These are phyloP conservation scores for Catenaria anguillulae DNA, from an alignment of 371 early-diverging fungal species.

Conservation along the genomic window DNA sequence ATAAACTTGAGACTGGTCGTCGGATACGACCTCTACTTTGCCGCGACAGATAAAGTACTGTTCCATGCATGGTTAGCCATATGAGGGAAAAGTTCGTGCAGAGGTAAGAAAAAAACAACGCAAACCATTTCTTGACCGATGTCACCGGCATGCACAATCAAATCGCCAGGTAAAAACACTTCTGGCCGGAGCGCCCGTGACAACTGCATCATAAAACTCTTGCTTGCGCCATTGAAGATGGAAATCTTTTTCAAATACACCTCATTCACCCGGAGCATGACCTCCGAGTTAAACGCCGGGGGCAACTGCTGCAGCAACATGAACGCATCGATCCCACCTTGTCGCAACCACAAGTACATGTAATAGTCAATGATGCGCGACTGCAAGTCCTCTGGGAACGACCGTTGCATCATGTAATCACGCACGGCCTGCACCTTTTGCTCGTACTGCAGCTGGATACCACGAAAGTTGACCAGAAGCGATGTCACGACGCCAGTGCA, in stretches of 20 bases:
- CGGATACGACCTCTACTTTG: background rate
- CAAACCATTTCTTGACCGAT: background rate
- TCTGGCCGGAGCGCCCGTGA: background rate
- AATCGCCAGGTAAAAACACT: background rate
- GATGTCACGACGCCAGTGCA: background rate
- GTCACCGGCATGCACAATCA: background rate
- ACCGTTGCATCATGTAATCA: background rate
- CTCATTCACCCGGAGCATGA: background rate
- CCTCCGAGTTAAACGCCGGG: background rate
- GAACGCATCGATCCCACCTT: background rate
- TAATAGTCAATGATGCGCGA: background rate
- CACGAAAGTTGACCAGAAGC: background rate
- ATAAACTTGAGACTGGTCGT: background rate
- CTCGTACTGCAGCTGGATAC: background rate
- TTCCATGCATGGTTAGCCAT: background rate
- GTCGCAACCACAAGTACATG: background rate
- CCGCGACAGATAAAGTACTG: conserved; percentile 2
- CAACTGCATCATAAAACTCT: background rate
- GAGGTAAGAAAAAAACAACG: background rate
- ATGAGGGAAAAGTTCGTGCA: too few relatives aligned
- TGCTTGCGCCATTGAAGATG: background rate
- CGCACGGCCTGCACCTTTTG: background rate
- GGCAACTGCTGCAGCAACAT: background rate
- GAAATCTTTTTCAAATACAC: background rate
- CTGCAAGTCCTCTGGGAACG: conserved; percentile 1